Base-by-base conservation (phyloP, 148 eudicot genomes). In the Diospyros kaki region DNA sequence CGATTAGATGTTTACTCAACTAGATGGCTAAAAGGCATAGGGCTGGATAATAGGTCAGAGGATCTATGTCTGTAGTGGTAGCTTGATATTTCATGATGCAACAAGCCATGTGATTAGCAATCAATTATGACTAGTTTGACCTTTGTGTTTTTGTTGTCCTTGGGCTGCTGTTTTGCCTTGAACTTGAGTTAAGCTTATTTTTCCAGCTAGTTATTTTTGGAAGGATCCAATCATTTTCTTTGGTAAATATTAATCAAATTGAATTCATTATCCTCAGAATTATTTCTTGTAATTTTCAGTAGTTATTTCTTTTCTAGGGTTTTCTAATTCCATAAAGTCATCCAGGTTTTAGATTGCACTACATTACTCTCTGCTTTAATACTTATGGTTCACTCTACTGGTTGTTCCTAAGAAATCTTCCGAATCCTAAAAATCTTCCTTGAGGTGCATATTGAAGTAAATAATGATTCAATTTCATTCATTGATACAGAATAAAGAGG, bases 401-500 rank as follows among this genome's bases (percentile, higher is more conserved):
- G 10, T 15, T 14, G 48, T 69, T n/a, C 61, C 66, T 52, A 4
- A 38, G 28, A n/a, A 71, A 53, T 40, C 52, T 38, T 3, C 12
- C n/a, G 61, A 53, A 48, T 58, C 64, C 15, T 54, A 6, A 2
- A 58, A 41, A 44, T 48, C 9, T 9, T 69, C 50, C 48, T 67
- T 9, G 50, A 61, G 61, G 6, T 40, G 46, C 56, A 14, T 40
- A 52, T 50, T 61, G 41, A 15, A 5, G 60, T 59, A 11, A 6
- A 12, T 51, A 52, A 52, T 60, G 69, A 62, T 6, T 14, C 4
- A 51, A 5, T 1, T 62, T 62, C 43, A n/a, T 60, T 12, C 41
- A 45, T 62, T 51, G 50, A 71, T 79, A 60, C 84, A 94, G 98
- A 82, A 64, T 81, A 41, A 86, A 83, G 79, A 89, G 96, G 76